A percentile compares a stretch with the other conserved stretches of the same genome.
Conservation (phyloP, 768 basidiomycete genomes). For the Xerocomus brunneocitrinus region DNA sequence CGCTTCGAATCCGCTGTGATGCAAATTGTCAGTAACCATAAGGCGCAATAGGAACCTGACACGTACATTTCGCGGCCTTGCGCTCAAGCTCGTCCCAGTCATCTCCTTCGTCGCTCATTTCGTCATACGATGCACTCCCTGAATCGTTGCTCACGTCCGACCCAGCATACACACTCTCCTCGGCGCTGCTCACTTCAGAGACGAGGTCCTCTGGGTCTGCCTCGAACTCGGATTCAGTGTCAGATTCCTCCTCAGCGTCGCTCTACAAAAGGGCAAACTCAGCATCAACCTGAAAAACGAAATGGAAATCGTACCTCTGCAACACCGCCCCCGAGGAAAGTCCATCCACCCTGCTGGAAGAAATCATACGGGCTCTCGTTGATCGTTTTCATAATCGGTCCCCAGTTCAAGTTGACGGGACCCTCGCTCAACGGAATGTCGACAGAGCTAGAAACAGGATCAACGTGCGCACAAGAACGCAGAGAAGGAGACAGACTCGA, state of each 20-base stretch:
- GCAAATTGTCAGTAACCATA: neutral
- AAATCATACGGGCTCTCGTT: slow-evolving; percentile 95
- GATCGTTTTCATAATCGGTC: slow-evolving; percentile 97
- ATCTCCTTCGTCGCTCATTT: slow-evolving; percentile 72
- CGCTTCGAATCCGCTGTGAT: slow-evolving; percentile 48
- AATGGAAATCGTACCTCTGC: slow-evolving; percentile 52
- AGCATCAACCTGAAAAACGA: slow-evolving; percentile 26
- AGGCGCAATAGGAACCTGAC: neutral
- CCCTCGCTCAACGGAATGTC: slow-evolving; percentile 95
- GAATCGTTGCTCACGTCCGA: slow-evolving; percentile 52
- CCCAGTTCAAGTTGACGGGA: slow-evolving; percentile 97
- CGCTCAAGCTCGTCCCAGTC: slow-evolving; percentile 96
- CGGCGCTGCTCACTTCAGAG: slow-evolving; percentile 42
- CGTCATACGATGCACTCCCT: slow-evolving; percentile 60
- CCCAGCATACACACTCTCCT: slow-evolving; percentile 53
- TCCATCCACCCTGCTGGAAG: slow-evolving; percentile 98
- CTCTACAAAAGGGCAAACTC: slow-evolving; percentile 40
- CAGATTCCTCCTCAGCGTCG: slow-evolving; percentile 58
- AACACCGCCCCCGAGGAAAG: slow-evolving; percentile 71
- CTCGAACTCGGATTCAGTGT: slow-evolving; percentile 66
- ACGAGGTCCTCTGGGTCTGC: slow-evolving; percentile 42
- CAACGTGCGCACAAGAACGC: neutral
- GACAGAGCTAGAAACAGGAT: slow-evolving; percentile 64
- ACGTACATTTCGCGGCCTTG: slow-evolving; percentile 81
- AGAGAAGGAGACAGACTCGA: slow-evolving; percentile 63